These are phyloP conservation scores for Zostera marina DNA, from an alignment of 116 monocot species.

Conservation along the genomic window DNA sequence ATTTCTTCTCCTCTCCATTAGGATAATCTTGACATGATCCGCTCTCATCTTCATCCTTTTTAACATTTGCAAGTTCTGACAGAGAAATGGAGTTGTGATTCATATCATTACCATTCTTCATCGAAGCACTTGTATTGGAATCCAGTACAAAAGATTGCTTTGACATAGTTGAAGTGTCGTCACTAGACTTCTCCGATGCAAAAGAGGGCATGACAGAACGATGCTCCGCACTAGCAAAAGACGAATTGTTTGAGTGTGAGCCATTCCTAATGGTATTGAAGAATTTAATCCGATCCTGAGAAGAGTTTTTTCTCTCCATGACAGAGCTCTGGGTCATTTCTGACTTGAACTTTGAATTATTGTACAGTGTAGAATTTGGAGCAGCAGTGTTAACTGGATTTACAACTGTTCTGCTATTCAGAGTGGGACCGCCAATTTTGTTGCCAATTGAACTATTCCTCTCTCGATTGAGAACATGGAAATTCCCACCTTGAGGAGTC, in stretches of 20 bases:
- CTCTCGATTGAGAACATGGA: slow-evolving; percentile 43
- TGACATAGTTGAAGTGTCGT: neutral
- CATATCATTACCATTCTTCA: slow-evolving; percentile 4
- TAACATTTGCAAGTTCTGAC: slow-evolving; percentile 1
- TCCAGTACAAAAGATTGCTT: slow-evolving; percentile 2
- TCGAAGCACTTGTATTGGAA: neutral
- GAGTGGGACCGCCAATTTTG: slow-evolving; percentile 9
- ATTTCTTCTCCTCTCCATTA: slow-evolving; percentile 19
- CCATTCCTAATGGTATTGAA: slow-evolving; percentile 46
- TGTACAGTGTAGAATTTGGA: slow-evolving; percentile 2
- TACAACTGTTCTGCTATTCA: slow-evolving; percentile 10
- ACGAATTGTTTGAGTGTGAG: slow-evolving; percentile 9
- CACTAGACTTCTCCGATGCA: slow-evolving; percentile 4
- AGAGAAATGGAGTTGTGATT: slow-evolving; percentile 1
- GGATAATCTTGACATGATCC: slow-evolving; percentile 2
- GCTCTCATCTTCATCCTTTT: neutral
- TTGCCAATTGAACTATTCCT: slow-evolving; percentile 21
- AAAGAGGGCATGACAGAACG: slow-evolving; percentile 3
- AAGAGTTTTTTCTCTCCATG: slow-evolving; percentile 14
- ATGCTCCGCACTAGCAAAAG: neutral
- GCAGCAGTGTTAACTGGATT: neutral
- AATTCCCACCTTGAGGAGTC: slow-evolving; percentile 29
- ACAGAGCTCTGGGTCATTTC: slow-evolving; percentile 9
- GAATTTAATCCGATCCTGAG: slow-evolving; percentile 39
- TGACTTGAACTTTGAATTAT: slow-evolving; percentile 11